Evolutionary conservation across 208 protist species (phyloP), one percentile per base, ranked within the genome.

Genomic region (Porcisia deanei): DNA sequence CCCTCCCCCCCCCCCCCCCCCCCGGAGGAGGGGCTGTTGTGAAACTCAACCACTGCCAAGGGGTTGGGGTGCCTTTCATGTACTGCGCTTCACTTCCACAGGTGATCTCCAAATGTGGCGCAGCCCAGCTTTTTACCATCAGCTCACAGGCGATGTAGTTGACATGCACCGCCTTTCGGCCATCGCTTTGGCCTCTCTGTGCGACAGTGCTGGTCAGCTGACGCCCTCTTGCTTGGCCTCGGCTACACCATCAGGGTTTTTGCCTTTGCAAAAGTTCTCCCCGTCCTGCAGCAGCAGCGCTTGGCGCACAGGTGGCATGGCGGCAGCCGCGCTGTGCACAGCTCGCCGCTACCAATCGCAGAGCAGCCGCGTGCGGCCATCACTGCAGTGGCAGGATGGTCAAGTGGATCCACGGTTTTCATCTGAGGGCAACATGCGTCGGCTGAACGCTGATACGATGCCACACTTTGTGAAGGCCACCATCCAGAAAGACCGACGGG

Each of bases 391-490:
- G 81, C 82, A 90, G 45, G 92, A 97, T 16, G 90, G 92, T 73
- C 68, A 83, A n/a, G 77, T 95, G 10, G 90, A 95, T 63, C 88
- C 88, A 4, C 88, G 92, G 39, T 91, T 91, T 79, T 87, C 90
- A 4, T 88, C 89, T 1, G 81, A 89, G 63, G 69, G 74, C 22
- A 93, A 93, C 81, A 89, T 89, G 89, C 87, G 90, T 18, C 83
- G 78, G 55, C 86, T 97, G 5, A 95, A 97, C 66, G 80, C 92
- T 1, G 90, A 94, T 54, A 97, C 92, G 67, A 93, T 94, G 85
- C 84, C 92, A 52, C 92, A 97, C 80, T 95, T 94, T 72, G 92
- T 97, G 10, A 94, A 91, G 81, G 90, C 93, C 12, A 93, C 91
- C 10, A 97, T 97, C 43, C 93, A 97, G 74, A 97, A 95, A 73